These are phyloP conservation scores for Coniophora puteana DNA, from an alignment of 1,284 basidiomycete species.

Conservation along the genomic window DNA sequence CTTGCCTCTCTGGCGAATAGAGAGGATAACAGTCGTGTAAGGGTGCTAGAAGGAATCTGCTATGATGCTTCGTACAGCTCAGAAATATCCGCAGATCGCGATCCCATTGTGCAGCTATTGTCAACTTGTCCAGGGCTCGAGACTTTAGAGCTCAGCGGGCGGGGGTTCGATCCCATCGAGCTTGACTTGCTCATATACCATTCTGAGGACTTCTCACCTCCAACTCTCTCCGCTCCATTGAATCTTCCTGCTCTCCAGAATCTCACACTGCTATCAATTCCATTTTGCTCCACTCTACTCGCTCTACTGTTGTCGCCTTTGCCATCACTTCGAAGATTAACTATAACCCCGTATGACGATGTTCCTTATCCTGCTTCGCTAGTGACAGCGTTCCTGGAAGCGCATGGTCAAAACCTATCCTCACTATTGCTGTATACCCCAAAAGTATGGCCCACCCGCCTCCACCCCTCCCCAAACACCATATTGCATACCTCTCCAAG, in stretches of 20 bases:
- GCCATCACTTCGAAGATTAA: conserved; percentile 63
- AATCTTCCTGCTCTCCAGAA: conserved; percentile 58
- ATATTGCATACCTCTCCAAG: conserved; percentile 54
- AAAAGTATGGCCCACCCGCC: conserved; percentile 65
- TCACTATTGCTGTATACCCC: conserved; percentile 68
- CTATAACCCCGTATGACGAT: conserved; percentile 73
- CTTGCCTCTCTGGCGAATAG: conserved; percentile 52
- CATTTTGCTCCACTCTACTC: conserved; percentile 59
- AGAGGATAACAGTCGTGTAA: conserved; percentile 50
- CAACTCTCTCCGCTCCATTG: conserved; percentile 29
- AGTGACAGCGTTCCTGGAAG: conserved; percentile 55
- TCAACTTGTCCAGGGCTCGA: conserved; percentile 57
- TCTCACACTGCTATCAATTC: conserved; percentile 64
- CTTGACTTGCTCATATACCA: conserved; percentile 23
- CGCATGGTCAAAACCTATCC: conserved; percentile 58
- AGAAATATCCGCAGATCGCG: conserved; percentile 32
- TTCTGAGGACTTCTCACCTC: conserved; percentile 19
- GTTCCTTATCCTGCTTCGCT: conserved; percentile 53
- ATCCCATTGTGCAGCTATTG: conserved; percentile 54
- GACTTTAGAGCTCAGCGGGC: conserved; percentile 61
- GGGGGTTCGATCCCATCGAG: conserved; percentile 49
- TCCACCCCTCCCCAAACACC: conserved; percentile 53
- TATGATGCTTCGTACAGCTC: conserved; percentile 37
- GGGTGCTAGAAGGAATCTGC: conserved; percentile 58
- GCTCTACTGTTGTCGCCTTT: conserved; percentile 59